Base-by-base conservation (phyloP, 225 moss, liverwort and hornwort species). In the Marchantia polymorpha region DNA sequence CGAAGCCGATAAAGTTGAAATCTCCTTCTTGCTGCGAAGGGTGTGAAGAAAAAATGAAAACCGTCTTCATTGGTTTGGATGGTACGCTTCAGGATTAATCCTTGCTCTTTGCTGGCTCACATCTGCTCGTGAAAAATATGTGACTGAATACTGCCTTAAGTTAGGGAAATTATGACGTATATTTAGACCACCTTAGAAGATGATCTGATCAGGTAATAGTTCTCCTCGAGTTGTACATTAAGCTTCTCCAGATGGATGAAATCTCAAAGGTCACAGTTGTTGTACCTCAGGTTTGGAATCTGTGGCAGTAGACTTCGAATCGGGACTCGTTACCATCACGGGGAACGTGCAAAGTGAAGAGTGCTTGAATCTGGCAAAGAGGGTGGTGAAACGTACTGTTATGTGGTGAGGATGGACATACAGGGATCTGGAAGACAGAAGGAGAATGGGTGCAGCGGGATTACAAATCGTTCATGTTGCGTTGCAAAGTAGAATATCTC, bases 281-380 rank as follows among this genome's bases (percentile, higher is more conserved):
- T 46, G 19, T 19, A n/a, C 23, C 39, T 60, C 83, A 86, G 86
- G 86, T 75, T 78, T 86, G 23, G 86, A 86, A 26, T 86, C 86
- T 0, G 78, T 86, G 16, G 78, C 26, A 15, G 4, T 83, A 22
- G 86, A 86, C 49, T 7, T 54, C 11, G 56, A 52, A 27, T 4
- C 66, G 22, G 68, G 69, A 17, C 78, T 83, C 64, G 83, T 83
- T 74, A 81, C 59, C 10, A 66, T 86, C 27, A 83, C 83, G 12
- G 86, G 86, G 69, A 86, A 83, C 74, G 75, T 83, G 53, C 74
- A 83, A 53, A 81, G 80, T 29, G 86, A 86, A 49, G 86, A 86
- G 39, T 78, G 78, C 10, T 74, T 86, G 59, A 83, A 86, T 61
- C 53, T 52, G 60, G 83, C 80, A 27, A 81, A 60, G 83, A 83